phyloP scores from a whole-genome alignment of 148 eudicot genomes.

The Vaccinium corymbosum region DNA sequence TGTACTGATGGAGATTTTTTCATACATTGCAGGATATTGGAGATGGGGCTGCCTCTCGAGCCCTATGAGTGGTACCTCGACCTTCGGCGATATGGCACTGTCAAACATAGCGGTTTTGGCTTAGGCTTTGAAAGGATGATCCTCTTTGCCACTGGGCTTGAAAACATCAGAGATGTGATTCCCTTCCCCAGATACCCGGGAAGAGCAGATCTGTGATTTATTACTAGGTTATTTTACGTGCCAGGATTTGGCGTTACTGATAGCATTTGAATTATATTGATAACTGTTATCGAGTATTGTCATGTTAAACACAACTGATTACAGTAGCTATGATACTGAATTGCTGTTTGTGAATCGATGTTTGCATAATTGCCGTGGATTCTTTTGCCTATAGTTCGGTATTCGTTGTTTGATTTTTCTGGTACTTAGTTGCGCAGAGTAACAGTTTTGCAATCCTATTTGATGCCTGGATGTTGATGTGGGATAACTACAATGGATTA shows the following conservation, averaged over 20 bases:
- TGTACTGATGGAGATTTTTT: not conserved
- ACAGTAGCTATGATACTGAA: not conserved
- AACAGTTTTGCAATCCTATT: not conserved
- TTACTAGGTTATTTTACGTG: not conserved
- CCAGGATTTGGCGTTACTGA: not conserved
- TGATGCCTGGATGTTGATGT: not conserved
- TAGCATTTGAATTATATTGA: not conserved
- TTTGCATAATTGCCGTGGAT: not conserved
- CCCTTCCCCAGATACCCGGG: slow-evolving; percentile 98
- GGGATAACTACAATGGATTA: not conserved
- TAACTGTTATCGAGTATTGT: not conserved
- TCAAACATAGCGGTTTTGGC: slow-evolving; percentile 88
- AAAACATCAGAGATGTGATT: slow-evolving; percentile 94
- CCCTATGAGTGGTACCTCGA: slow-evolving; percentile 98
- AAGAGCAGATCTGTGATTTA: slow-evolving; percentile 68
- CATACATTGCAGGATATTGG: slow-evolving; percentile 58
- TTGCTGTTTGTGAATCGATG: not conserved
- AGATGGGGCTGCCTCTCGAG: slow-evolving; percentile 84
- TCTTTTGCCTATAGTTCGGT: not conserved
- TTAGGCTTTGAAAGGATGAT: slow-evolving; percentile 93
- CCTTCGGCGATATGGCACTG: slow-evolving; percentile 86
- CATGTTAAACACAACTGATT: not conserved
- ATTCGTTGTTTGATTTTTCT: not conserved
- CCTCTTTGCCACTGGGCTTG: slow-evolving; percentile 95
- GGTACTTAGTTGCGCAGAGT: not conserved